Base-by-base conservation (phyloP, 108 stramenopile species). In the Hondaea fermentalgiana region DNA sequence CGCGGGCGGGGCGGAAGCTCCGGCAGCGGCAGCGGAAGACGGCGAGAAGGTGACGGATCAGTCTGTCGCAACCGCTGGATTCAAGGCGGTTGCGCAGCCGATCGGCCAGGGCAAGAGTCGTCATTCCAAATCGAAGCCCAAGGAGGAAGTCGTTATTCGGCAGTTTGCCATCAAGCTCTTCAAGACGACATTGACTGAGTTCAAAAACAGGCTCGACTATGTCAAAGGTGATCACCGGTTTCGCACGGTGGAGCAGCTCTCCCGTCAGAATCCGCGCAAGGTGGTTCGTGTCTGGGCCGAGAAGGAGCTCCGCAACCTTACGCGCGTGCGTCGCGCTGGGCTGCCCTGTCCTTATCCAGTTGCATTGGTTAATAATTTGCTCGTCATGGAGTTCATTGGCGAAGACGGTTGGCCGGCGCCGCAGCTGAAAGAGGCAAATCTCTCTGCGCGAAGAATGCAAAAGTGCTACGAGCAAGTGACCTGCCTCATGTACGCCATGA, bases 381-480 rank as follows among this genome's bases (percentile, higher is more conserved):
- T 93, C 16, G 87, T 93, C 19, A 91, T 93, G 93, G 88, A 90
- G 49, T 93, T 93, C 90, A 43, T 93, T 16, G 93, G 93, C 25
- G 76, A 83, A 16, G 91, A 88, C 44, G 92, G 90, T 44, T 93
- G 92, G 93, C 90, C 92, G 12, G 91, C 92, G 21, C 92, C 93
- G 23, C 92, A 92, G 72, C 92, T 93, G 21, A 57, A 88, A 51
- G 92, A 91, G 90, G 57, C 92, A 5, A 57, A 89, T 8, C 12
- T 88, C 21, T 42, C 28, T 4, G 23, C 19, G 17, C 21, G 12
- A 5, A 6, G 64, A 5, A 55, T 60, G 83, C 12, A 51, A 8
- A 25, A 42, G 4, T 87, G 59, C 55, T 93, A 93, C 87, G 59
- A 23, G 5, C 90, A 93, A 69, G 89, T 91, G 16, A 53, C 92